Conservation (phyloP, 1,139 yeast species). For the Wickerhamomyces sp. region DNA sequence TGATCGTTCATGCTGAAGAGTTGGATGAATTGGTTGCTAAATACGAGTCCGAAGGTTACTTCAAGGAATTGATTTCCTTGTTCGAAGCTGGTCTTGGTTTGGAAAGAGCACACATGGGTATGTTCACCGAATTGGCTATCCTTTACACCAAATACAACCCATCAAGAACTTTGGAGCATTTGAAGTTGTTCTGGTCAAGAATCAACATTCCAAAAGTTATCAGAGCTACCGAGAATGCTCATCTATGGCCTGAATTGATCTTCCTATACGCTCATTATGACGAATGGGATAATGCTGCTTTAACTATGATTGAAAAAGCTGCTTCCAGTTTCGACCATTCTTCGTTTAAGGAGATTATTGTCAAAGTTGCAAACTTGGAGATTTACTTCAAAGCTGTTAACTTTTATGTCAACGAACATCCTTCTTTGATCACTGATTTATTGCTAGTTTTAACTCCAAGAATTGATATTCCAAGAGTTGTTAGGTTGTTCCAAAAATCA, state of each 20-base stretch:
- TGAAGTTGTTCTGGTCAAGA: constrained; percentile 97
- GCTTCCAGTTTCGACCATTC: constrained; percentile 91
- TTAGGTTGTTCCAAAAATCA: constrained; percentile 88
- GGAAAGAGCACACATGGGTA: constrained; percentile 99
- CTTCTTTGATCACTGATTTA: constrained; percentile 83
- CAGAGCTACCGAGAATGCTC: constrained; percentile 89
- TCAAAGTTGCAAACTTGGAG: constrained; percentile 93
- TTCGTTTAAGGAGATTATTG: constrained; percentile 90
- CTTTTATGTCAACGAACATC: constrained; percentile 90
- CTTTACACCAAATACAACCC: constrained; percentile 90
- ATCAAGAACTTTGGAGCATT: constrained; percentile 89
- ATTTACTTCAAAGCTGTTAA: constrained; percentile 95
- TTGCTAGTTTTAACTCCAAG: constrained; percentile 84
- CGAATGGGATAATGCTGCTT: constrained; percentile 98
- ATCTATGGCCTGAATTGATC: constrained; percentile 93
- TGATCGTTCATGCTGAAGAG: constrained; percentile 97
- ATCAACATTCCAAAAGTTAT: constrained; percentile 96
- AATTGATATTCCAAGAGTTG: constrained; percentile 91
- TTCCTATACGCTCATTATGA: constrained; percentile 97
- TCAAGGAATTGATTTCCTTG: constrained; percentile 83
- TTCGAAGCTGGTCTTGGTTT: constrained; percentile 94
- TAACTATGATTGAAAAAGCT: constrained; percentile 95
- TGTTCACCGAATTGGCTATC: constrained; percentile 95
- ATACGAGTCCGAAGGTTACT: constrained; percentile 88
- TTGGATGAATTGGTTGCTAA: constrained; percentile 82